These are phyloP conservation scores for Cercospora sp. DNA, from an alignment of 2,329 filamentous ascomycete genomes.

Conservation along the genomic window DNA sequence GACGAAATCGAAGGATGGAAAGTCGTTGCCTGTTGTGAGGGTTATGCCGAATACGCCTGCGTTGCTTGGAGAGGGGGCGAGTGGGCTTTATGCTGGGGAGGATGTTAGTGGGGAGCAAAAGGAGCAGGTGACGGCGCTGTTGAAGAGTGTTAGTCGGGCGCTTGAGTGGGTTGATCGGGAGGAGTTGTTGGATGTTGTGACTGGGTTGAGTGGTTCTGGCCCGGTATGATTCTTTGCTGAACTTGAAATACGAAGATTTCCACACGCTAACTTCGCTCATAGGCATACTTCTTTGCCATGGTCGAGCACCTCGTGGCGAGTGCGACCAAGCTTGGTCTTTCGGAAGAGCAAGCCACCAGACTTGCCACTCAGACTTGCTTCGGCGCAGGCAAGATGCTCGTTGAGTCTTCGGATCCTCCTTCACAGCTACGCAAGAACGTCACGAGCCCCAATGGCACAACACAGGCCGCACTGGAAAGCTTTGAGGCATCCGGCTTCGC, in stretches of 20 bases:
- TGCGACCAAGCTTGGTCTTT: slow-evolving; percentile 29
- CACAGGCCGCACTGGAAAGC: slow-evolving; percentile 33
- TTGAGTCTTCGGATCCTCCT: slow-evolving; percentile 29
- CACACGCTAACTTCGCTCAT: neutral
- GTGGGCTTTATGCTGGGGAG: slow-evolving; percentile 29
- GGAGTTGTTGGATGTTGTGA: slow-evolving; percentile 33
- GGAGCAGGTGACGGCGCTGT: slow-evolving; percentile 26
- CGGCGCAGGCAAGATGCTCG: slow-evolving; percentile 34
- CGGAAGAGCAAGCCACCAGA: slow-evolving; percentile 31
- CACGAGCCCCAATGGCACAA: slow-evolving; percentile 35
- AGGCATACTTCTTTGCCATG: slow-evolving; percentile 28
- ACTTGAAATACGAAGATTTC: no score
- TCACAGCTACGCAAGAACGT: slow-evolving; percentile 34
- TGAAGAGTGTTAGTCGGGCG: slow-evolving; percentile 31
- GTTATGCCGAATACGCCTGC: slow-evolving; percentile 36
- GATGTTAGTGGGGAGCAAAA: slow-evolving; percentile 30
- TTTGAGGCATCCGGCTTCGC: slow-evolving; percentile 32
- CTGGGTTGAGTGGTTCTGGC: slow-evolving; percentile 32
- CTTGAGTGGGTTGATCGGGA: slow-evolving; percentile 33
- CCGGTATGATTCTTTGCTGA: slow-evolving; percentile 20
- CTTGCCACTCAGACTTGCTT: slow-evolving; percentile 34
- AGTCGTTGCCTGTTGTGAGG: slow-evolving; percentile 29
- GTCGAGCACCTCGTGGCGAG: slow-evolving; percentile 34
- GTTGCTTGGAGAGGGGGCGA: slow-evolving; percentile 32
- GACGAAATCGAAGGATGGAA: slow-evolving; percentile 26